These are phyloP conservation scores for Diaporthe amygdali DNA, from an alignment of 2,329 filamentous ascomycete species.

Conservation along the genomic window DNA sequence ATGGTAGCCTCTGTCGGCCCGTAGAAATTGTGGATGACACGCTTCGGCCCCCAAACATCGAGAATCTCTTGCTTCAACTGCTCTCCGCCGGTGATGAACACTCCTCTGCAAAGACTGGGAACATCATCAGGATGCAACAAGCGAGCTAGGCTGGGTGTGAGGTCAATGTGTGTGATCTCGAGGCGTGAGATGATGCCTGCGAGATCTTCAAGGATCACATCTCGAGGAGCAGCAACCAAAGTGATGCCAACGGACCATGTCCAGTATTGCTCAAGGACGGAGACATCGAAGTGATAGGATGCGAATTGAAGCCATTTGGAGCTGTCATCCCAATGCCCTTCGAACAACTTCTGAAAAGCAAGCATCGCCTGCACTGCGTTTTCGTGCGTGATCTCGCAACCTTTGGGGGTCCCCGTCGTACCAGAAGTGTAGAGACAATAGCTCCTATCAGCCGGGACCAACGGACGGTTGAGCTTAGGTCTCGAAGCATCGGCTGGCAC, in stretches of 20 bases:
- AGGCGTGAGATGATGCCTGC: conserved; percentile 73
- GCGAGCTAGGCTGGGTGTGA: conserved; percentile 86
- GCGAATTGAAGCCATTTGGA: conserved; percentile 94
- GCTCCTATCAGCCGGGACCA: conserved; percentile 64
- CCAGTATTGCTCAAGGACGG: conserved; percentile 93
- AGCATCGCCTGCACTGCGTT: conserved; percentile 91
- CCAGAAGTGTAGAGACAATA: conserved; percentile 90
- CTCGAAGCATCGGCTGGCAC: conserved; percentile 13
- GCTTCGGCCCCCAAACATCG: conserved; percentile 79
- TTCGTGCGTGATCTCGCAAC: conserved; percentile 86
- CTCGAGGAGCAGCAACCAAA: conserved; percentile 80
- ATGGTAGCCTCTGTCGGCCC: conserved; percentile 94
- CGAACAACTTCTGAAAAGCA: conserved; percentile 81
- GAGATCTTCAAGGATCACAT: conserved; percentile 85
- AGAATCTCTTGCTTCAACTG: conserved; percentile 88
- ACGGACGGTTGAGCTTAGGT: conserved; percentile 37
- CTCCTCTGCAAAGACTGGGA: conserved; percentile 77
- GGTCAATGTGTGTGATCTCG: conserved; percentile 85
- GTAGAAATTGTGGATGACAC: conserved; percentile 90
- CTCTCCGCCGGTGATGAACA: conserved; percentile 94
- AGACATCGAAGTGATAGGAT: conserved; percentile 93
- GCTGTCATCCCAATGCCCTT: conserved; percentile 70
- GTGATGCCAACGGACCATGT: conserved; percentile 91
- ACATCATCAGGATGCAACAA: conserved; percentile 81
- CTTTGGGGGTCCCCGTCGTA: conserved; percentile 85